These are phyloP conservation scores for Aspergillus affinis DNA, from an alignment of 495 filamentous ascomycete genomes.

Conservation along the genomic window DNA sequence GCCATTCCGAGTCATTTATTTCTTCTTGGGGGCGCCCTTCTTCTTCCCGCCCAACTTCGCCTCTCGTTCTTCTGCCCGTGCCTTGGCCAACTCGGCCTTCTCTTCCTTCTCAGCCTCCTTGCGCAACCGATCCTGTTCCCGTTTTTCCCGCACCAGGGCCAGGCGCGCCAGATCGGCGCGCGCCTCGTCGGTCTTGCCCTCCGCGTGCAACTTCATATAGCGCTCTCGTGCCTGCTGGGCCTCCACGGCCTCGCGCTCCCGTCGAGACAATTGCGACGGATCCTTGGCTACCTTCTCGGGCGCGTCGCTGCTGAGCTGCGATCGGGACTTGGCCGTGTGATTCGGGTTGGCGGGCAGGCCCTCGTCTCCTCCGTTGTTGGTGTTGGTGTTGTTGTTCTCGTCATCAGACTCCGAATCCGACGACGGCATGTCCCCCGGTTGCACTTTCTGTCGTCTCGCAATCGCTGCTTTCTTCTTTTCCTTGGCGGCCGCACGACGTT, in stretches of 20 bases:
- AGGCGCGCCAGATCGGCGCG: conserved; percentile 87
- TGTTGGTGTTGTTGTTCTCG: conserved; percentile 46
- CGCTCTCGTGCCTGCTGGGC: conserved; percentile 85
- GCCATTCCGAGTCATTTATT: conserved; percentile 17
- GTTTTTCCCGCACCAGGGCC: conserved; percentile 74
- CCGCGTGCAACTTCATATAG: conserved; percentile 91
- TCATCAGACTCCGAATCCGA: conserved; percentile 63
- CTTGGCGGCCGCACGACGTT: conserved; percentile 85
- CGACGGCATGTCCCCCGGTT: conserved; percentile 81
- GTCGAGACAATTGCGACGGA: conserved; percentile 63
- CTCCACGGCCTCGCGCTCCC: conserved; percentile 86
- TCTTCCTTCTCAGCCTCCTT: conserved; percentile 83
- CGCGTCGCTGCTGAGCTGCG: conserved; percentile 54
- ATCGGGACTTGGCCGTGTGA: conserved; percentile 69
- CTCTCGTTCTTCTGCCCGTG: conserved; percentile 38
- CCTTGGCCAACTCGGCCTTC: conserved; percentile 59
- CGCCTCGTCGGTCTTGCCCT: conserved; percentile 96
- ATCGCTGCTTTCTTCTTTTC: conserved; percentile 88
- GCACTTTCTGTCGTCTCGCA: conserved; percentile 61
- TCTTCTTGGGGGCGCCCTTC: conserved; percentile 39
- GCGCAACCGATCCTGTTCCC: conserved; percentile 77
- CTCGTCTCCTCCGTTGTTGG: conserved; percentile 53
- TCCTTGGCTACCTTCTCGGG: conserved; percentile 26
- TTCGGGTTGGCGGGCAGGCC: conserved; percentile 86
- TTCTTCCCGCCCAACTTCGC: conserved; percentile 36